phyloP scores from a whole-genome alignment of 2,329 filamentous ascomycete genomes.

The Colletotrichum sp. region DNA sequence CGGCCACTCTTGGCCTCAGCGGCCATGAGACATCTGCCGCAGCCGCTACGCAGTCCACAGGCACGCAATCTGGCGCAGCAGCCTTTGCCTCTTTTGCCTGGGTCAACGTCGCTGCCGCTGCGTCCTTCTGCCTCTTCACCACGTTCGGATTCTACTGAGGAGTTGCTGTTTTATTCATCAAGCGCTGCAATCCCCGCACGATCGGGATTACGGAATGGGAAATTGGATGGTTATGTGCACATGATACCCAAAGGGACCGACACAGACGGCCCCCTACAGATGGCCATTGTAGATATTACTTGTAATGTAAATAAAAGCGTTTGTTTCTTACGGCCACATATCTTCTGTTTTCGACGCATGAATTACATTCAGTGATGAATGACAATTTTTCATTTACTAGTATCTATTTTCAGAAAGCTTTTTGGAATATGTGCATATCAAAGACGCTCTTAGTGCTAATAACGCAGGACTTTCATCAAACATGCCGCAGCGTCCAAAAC shows the following conservation, averaged over 20 bases:
- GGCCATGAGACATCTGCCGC: slow-evolving; percentile 37
- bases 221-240: slow-evolving; percentile 23
- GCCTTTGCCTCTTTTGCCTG: background rate
- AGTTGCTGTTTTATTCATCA: background rate
- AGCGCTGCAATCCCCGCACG: background rate
- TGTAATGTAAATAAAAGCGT: slow-evolving; percentile 20
- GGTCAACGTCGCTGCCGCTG: slow-evolving; percentile 1
- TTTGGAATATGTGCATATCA: background rate
- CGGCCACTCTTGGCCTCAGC: slow-evolving; percentile 33
- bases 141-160: slow-evolving; percentile 4
- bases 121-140: slow-evolving; percentile 1
- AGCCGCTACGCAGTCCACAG: slow-evolving; percentile 13
- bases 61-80: background rate
- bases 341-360: background rate
- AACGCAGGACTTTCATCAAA: background rate
- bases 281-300: slow-evolving; percentile 16
- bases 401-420: background rate
- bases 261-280: slow-evolving; percentile 13
- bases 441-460: background rate
- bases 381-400: background rate
- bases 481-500: background rate
- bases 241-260: slow-evolving; percentile 28
- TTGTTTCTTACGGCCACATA: slow-evolving; percentile 1
- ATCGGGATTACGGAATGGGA: slow-evolving; percentile 13
- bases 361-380: background rate